Base-by-base conservation (phyloP, 2,329 filamentous ascomycete genomes). In the Didymella sp. region DNA sequence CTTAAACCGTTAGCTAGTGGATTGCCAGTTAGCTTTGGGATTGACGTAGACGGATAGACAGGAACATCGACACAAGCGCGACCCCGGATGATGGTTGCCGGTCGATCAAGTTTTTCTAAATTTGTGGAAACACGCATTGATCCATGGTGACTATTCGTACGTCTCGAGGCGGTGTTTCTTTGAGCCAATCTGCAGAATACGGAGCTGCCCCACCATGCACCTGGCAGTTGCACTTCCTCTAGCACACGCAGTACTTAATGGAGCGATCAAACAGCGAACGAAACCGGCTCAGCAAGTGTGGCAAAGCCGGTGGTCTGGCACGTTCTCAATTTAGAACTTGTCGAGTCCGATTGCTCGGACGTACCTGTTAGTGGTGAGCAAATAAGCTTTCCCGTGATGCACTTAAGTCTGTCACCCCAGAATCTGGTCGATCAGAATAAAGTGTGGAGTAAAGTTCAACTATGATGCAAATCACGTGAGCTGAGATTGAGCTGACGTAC, bases 401-500 rank as follows among this genome's bases (percentile, higher is more conserved):
- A 19, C 53, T 51, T 51, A 51, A 33, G 28, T 46, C 22, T 37
- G 53, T 56, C 42, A 47, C 41, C 53, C 53, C 47, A 51, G 53
- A 43, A 30, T 42, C 13, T 31, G 33, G 33, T 56, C 22, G 53
- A 56, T 47, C 53, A 30, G 21, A 28, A 42, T 50, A 17, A 46
- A 13, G 35, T 45, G 25, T 50, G 46, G 45, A 51, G 41, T 35
- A 7, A 44, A 21, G 2, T 30, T 19, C 27, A 4, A 24, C 28
- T 17, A 51, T 56, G 53, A 56, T 56, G 53, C 41, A 47, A 56
- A n/a, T 51, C 47, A 56, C 42, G 47, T 56, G 53, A 13, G 9
- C 2, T 2, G 2, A 17, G 24, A 3, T 13, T 13, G 28, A 15
- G 13, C 43, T 24, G 51, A 27, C 38, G 43, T 48, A 43, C 30